These are phyloP conservation scores for Starmerella riodocensis DNA, from an alignment of 805 yeast species.

Conservation along the genomic window DNA sequence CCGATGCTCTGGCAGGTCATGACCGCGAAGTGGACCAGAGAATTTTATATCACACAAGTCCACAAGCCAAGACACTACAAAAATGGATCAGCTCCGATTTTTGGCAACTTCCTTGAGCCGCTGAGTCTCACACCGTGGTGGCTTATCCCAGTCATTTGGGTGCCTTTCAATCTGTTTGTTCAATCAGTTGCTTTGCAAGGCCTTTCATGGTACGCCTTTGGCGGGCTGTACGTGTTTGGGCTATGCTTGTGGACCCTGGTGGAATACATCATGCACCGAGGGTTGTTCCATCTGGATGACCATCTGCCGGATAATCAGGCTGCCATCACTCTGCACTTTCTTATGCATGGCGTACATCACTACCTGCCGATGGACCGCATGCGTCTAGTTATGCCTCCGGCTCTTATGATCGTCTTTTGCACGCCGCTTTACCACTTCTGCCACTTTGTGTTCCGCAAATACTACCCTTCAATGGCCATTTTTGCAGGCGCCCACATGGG, in stretches of 20 bases:
- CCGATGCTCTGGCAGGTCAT: constrained; percentile 76
- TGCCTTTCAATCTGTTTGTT: constrained; percentile 60
- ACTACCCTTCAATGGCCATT: constrained; percentile 73
- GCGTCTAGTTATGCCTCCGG: constrained; percentile 94
- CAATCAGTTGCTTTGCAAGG: constrained; percentile 48
- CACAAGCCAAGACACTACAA: constrained; percentile 98
- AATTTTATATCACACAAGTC: constrained; percentile 86
- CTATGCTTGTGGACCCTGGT: constrained; percentile 83
- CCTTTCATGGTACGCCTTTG: constrained; percentile 25
- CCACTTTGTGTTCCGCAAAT: constrained; percentile 57
- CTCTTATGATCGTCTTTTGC: constrained; percentile 58
- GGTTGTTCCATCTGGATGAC: constrained; percentile 81
- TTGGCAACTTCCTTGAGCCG: constrained; percentile 92
- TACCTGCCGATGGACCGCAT: constrained; percentile 91
- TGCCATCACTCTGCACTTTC: constrained; percentile 71
- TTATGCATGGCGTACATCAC: constrained; percentile 93
- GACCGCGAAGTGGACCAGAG: constrained; percentile 62
- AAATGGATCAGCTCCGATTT: constrained; percentile 87
- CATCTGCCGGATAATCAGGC: constrained; percentile 68
- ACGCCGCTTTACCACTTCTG: constrained; percentile 73
- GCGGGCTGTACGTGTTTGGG: constrained; percentile 58
- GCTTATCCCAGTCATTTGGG: constrained; percentile 77
- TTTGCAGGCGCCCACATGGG: constrained; percentile 96
- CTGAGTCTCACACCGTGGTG: constrained; percentile 87
- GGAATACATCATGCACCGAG: constrained; percentile 80